Percentiles rank a stretch among this genome's conserved stretches.
phyloP scores from a whole-genome alignment of 345 rosid genomes.

The Tarenaya hassleriana region DNA sequence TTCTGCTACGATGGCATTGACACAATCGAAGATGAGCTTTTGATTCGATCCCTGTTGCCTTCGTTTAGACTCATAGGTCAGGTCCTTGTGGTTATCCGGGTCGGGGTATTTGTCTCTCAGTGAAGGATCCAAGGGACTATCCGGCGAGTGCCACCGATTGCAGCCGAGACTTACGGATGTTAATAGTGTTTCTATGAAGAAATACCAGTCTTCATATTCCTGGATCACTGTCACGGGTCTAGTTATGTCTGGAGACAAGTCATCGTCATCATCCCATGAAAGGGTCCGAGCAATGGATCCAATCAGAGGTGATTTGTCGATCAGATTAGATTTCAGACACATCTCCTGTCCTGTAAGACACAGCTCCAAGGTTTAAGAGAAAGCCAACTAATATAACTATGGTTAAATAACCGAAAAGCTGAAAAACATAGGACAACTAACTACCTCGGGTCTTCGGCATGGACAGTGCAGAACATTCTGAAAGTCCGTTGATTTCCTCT shows the following conservation, averaged over 20 bases:
- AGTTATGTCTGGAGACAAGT: conserved; percentile 34
- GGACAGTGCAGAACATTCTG: conserved; percentile 35
- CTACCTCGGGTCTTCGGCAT: conserved; percentile 42
- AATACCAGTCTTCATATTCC: conserved; percentile 59
- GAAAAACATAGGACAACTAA: no score
- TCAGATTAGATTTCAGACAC: conserved; percentile 53
- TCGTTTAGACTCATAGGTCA: no score
- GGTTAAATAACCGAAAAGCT: not conserved
- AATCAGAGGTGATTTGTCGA: conserved; percentile 76
- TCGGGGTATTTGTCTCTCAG: no score
- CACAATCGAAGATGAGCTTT: no score
- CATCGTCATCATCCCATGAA: conserved; percentile 53
- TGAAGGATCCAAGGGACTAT: conserved; percentile 47
- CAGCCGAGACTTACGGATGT: conserved; percentile 46
- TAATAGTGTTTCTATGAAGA: conserved; percentile 46
- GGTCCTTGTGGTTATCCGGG: no score
- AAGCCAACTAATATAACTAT: not conserved
- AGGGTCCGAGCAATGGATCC: conserved; percentile 55
- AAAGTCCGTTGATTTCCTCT: conserved; percentile 45
- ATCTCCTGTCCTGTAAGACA: conserved; percentile 41
- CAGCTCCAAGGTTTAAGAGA: conserved; percentile 14
- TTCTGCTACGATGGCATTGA: no score
- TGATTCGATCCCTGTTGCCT: no score
- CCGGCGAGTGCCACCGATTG: conserved; percentile 64
- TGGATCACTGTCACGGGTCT: conserved; percentile 32